These are phyloP conservation scores for Gliomastix tumulicola DNA, from an alignment of 2,329 filamentous ascomycete species.

Conservation along the genomic window DNA sequence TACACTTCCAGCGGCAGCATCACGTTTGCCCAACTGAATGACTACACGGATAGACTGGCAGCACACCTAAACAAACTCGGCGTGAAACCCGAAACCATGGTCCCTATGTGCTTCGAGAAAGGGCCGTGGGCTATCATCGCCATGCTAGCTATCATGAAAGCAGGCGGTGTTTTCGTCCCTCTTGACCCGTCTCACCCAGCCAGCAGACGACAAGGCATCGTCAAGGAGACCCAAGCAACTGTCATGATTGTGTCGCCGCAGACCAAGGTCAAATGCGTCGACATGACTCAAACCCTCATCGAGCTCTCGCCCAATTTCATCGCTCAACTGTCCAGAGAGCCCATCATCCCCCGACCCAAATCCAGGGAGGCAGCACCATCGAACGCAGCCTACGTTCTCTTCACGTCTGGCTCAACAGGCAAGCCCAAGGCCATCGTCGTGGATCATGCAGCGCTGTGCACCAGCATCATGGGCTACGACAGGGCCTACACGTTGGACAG, in stretches of 20 bases:
- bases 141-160: conserved; percentile 14
- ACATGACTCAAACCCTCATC: too few species aligned
- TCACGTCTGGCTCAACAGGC: conserved; percentile 18
- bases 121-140: conserved; percentile 12
- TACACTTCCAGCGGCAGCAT: conserved; percentile 35
- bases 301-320: background rate
- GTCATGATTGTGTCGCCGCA: conserved; percentile 5
- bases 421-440: conserved; percentile 17
- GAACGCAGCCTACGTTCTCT: conserved; percentile 12
- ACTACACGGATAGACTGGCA: conserved; percentile 27
- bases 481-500: conserved; percentile 32
- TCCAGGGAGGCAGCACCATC: conserved; percentile 4
- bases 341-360: background rate
- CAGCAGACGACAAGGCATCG: conserved; percentile 1
- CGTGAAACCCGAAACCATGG: conserved; percentile 12
- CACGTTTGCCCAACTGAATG: conserved; percentile 31
- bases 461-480: conserved; percentile 36
- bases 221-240: conserved; percentile 5
- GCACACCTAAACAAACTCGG: conserved; percentile 18
- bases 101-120: conserved; percentile 12
- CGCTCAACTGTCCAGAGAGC: background rate
- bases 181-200: conserved; percentile 13
- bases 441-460: conserved; percentile 44
- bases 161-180: conserved; percentile 14
- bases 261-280: conserved; percentile 12